Percentiles rank a stretch among this genome's conserved stretches.
Conservation (phyloP, 106 monocot genomes). For the Iris macrosiphon region DNA sequence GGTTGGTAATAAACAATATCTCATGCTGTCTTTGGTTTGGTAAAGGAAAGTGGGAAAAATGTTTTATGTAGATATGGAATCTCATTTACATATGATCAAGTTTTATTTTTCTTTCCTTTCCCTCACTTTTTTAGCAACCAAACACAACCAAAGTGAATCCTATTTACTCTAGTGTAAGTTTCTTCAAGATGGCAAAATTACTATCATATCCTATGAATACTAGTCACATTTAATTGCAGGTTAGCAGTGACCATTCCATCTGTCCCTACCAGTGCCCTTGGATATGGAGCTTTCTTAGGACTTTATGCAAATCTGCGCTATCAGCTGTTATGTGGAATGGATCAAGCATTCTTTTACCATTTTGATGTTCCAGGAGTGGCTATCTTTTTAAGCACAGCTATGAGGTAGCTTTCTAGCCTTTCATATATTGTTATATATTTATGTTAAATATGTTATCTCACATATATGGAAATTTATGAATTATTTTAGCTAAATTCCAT, state of each 20-base stretch:
- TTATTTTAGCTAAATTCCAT: too few relatives aligned
- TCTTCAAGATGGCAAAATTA: too few relatives aligned
- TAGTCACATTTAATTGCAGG: conserved; percentile 23
- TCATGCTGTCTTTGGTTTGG: background rate
- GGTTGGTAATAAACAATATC: conserved; percentile 18
- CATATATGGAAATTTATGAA: too few relatives aligned
- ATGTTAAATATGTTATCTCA: too few relatives aligned
- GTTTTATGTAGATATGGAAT: too few relatives aligned
- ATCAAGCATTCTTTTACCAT: conserved; percentile 62
- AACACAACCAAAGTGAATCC: too few relatives aligned
- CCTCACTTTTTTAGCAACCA: too few relatives aligned
- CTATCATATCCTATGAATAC: background rate
- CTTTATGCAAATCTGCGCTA: conserved; percentile 90
- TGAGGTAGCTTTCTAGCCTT: conserved; percentile 39
- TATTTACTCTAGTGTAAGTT: too few relatives aligned
- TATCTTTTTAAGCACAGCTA: conserved; percentile 46
- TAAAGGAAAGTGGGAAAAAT: too few relatives aligned
- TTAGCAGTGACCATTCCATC: conserved; percentile 74
- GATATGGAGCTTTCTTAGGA: conserved; percentile 96
- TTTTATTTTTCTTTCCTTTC: too few relatives aligned
- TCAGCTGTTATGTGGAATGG: conserved; percentile 80
- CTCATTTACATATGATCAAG: too few relatives aligned
- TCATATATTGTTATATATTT: background rate
- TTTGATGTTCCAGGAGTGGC: conserved; percentile 91
- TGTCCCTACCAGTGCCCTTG: conserved; percentile 72